Evolutionary conservation across 441 rosid species (phyloP).

Genomic region (Gossypium gossypioides): DNA sequence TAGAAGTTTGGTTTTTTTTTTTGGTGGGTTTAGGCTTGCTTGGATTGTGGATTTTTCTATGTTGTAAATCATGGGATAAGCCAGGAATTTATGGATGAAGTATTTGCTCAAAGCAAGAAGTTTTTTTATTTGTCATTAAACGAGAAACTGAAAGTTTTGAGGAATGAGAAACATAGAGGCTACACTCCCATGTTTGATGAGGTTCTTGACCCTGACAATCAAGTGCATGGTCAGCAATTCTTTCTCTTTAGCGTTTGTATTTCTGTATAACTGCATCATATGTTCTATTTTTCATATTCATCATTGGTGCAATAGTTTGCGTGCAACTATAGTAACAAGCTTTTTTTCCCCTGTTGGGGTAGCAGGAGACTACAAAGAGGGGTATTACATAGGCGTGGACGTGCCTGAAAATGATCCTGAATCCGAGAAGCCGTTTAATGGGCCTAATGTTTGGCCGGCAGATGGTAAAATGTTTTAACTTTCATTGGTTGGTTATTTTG

Average conservation of each 20-base stretch:
- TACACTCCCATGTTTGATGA: slow-evolving; percentile 73
- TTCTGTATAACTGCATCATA: background rate
- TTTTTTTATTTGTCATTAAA: slow-evolving; percentile 47
- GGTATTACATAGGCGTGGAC: slow-evolving; percentile 67
- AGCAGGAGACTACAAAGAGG: slow-evolving; percentile 81
- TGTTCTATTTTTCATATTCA: background rate
- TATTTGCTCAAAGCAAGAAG: slow-evolving; percentile 56
- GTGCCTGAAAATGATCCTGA: slow-evolving; percentile 50
- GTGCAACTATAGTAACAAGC: background rate
- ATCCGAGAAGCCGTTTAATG: slow-evolving; percentile 58
- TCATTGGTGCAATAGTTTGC: background rate
- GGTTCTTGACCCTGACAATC: slow-evolving; percentile 59
- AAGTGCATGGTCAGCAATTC: slow-evolving; percentile 45
- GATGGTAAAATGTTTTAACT: slow-evolving; percentile 28
- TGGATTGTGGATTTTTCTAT: slow-evolving; percentile 83
- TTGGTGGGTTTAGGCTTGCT: slow-evolving; percentile 44
- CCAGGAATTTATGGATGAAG: slow-evolving; percentile 61
- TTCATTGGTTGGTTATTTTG: background rate
- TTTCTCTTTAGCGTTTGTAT: background rate
- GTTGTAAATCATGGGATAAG: slow-evolving; percentile 72
- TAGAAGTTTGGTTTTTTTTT: background rate
- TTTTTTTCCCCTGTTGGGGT: slow-evolving; percentile 2
- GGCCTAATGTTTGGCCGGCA: slow-evolving; percentile 76
- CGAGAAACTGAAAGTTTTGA: slow-evolving; percentile 68
- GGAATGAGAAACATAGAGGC: slow-evolving; percentile 70